Evolutionary conservation across 169 alveolate genomes (phyloP), one percentile per base, ranked within the genome.

Genomic region (Eimeria zaria): DNA sequence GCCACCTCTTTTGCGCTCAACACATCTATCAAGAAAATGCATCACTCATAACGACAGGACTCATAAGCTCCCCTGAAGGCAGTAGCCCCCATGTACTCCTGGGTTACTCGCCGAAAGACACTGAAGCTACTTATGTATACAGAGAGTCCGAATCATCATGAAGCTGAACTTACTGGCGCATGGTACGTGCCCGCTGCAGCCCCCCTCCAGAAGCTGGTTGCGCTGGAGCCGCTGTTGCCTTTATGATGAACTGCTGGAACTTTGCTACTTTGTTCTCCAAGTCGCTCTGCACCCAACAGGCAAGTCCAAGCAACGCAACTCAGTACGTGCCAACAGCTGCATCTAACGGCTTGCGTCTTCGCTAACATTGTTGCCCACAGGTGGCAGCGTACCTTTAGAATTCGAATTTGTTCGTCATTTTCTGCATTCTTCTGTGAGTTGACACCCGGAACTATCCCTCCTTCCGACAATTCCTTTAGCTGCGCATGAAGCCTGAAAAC

Each of bases 231-330:
- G 94, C 93, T 80, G 97, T 97, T 33, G 98, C 97, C 69, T 97
- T 97, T 78, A 97, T 85, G 60, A 97, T 97, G 88, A 97, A 97
- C 76, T 97, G 97, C 97, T 97, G 98, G 91, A 96, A 97, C 78
- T 97, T 97, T 83, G 96, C 96, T 67, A 97, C 97, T 93, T 97
- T 97, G 93, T 96, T 97, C 90, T 97, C 98, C 97, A 97, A 84
- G 80, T 97, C 98, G 76, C 85, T 84, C 97, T 97, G 96, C 81
- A 78, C 16, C 60, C 58, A 84, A 18, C 58, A 36, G 2, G 44
- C 27, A 27, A 12, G 18, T 55, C 73, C 55, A 83, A 18, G 36
- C 33, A 51, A 53, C 51, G 48, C 73, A 33, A 5, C 76, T 36
- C 41, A 33, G 51, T 48, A 39, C 55, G 2, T 55, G 67, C 55